Base-by-base conservation (phyloP, 805 yeast species). In the Candida chilensis region DNA sequence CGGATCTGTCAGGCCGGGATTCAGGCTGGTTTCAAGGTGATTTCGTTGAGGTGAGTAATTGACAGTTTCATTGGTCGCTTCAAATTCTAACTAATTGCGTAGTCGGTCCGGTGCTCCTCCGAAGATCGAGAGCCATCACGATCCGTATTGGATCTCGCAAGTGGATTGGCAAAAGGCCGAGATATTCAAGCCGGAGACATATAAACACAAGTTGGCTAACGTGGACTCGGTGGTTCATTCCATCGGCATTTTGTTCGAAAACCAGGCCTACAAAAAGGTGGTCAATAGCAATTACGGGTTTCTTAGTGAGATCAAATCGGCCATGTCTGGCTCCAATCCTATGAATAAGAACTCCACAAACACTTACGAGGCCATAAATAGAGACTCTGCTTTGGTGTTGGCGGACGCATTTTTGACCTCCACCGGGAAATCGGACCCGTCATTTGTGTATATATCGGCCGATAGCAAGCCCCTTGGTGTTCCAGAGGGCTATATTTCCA, bases 361-460 rank as follows among this genome's bases (percentile, higher is more conserved):
- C 46, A 57, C 79, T 0, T 82, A 79, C 41, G 79, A 74, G 16
- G 67, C 72, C 18, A 57, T 82, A 37, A 87, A 86, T 44, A 62
- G 76, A 17, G 77, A 77, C 36, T 75, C 86, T 37, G 90, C 94
- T 0, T 50, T 78, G 5, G 48, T 70, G 2, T 52, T 81, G 13
- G 88, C 86, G 1, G 71, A 71, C 28, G 60, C 78, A 0, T 68
- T 73, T 10, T 49, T 41, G 21, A 16, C 17, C 12, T 37, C 37
- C 36, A 32, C 36, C 27, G 34, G 28, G 26, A 37, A 37, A 14
- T 34, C 33, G 2, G 41, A 36, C 44, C 71, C 58, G 4, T 54
- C 72, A 6, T 78, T 79, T 45, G 85, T 81, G 1, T 87, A 84
- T 44, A 67, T 87, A 2, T 83, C 94, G 0, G 95, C 96, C 1